These are phyloP conservation scores for Kodamaea anthophila DNA, from an alignment of 1,139 yeast species.

Conservation along the genomic window DNA sequence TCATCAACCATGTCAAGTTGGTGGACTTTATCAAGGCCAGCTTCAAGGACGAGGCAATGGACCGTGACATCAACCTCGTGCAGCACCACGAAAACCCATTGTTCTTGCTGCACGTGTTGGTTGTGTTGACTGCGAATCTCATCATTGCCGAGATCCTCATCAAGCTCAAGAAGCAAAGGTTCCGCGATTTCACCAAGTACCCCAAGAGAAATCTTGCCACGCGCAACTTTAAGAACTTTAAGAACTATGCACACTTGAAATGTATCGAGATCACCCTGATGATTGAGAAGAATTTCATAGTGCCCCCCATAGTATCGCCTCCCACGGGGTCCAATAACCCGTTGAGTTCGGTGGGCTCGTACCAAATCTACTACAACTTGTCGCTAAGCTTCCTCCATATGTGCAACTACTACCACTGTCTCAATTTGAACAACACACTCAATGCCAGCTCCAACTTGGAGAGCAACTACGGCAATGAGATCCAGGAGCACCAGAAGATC, in stretches of 20 bases:
- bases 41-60: conserved; percentile 13
- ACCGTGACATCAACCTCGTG: conserved; percentile 16
- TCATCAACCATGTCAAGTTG: conserved; percentile 19
- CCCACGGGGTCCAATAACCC: conserved; percentile 6
- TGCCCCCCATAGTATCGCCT: conserved; percentile 18
- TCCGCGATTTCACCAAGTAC: conserved; percentile 17
- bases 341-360: conserved; percentile 15
- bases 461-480: conserved; percentile 14
- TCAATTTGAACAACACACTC: conserved; percentile 17
- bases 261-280: conserved; percentile 24
- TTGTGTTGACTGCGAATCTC: conserved; percentile 25
- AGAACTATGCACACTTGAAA: conserved; percentile 24
- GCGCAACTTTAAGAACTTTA: conserved; percentile 21
- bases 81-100: conserved; percentile 27
- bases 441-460: conserved; percentile 13
- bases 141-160: conserved; percentile 28
- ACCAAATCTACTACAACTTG: conserved; percentile 30
- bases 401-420: conserved; percentile 31
- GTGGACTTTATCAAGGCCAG: conserved; percentile 21
- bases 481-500: conserved; percentile 29
- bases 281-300: conserved; percentile 25
- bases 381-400: conserved; percentile 29
- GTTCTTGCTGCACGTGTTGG: conserved; percentile 24
- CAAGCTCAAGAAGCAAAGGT: conserved; percentile 24
- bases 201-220: conserved; percentile 13